These are phyloP conservation scores for Fagopyrum tataricum DNA, from an alignment of 148 eudicot genomes.

Conservation along the genomic window DNA sequence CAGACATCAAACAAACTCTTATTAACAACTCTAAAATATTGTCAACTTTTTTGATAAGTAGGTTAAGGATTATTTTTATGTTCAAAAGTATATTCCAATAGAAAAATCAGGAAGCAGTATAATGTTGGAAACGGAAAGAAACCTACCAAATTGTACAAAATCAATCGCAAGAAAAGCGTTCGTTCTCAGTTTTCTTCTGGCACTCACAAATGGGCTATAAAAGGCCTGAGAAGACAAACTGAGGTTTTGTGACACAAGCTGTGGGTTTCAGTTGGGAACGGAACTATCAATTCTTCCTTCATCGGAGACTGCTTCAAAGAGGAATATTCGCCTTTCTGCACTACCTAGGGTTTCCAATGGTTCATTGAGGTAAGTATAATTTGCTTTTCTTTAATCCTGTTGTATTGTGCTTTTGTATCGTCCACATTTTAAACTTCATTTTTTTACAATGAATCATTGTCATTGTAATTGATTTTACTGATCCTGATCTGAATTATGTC, in stretches of 20 bases:
- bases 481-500: constrained; percentile 4
- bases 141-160: constrained; percentile 8
- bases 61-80: background rate
- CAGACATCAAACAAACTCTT: too few relatives aligned
- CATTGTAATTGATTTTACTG: background rate
- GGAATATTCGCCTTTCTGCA: background rate
- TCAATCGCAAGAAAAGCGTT: background rate
- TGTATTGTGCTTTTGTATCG: background rate
- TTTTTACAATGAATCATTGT: background rate
- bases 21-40: too few relatives aligned
- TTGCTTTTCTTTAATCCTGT: background rate
- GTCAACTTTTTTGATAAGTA: background rate
- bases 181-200: background rate
- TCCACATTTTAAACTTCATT: background rate
- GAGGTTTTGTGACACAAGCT: constrained; percentile 9
- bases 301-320: background rate
- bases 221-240: background rate
- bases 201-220: background rate
- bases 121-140: constrained; percentile 9
- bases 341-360: constrained; percentile 5
- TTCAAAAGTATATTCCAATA: constrained; percentile 1
- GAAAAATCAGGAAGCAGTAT: constrained; percentile 6
- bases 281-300: background rate
- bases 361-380: background rate
- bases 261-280: background rate